phyloP scores from a whole-genome alignment of 306 rosid genomes.

The Astragalus membranaceus region DNA sequence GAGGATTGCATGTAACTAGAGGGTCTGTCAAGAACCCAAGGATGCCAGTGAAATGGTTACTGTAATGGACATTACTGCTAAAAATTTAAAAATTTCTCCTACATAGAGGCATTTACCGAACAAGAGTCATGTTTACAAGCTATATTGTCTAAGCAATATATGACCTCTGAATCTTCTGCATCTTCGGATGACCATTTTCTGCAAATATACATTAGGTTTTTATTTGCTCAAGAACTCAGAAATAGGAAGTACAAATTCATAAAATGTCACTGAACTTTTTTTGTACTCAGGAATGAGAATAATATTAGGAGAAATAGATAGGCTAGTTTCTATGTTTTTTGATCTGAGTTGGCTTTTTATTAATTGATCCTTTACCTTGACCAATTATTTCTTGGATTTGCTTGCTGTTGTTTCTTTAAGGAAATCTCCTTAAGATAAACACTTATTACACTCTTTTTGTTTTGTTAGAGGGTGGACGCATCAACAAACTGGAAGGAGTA shows the following conservation, averaged over 20 bases:
- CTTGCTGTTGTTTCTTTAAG: conserved; percentile 19
- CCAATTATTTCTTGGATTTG: conserved; percentile 12
- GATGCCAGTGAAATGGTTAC: conserved; percentile 24
- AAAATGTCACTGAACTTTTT: neutral
- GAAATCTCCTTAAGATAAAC: conserved; percentile 17
- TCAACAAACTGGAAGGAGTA: conserved; percentile 93
- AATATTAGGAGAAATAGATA: neutral
- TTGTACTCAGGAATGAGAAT: conserved; percentile 8
- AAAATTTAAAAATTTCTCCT: neutral
- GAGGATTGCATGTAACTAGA: conserved; percentile 21
- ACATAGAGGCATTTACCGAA: neutral
- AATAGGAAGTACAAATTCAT: conserved; percentile 9
- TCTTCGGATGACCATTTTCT: conserved; percentile 10
- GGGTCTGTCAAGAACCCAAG: conserved; percentile 7
- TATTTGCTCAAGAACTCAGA: neutral
- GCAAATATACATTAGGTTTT: conserved; percentile 10
- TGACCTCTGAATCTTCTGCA: conserved; percentile 1
- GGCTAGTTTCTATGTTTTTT: conserved; percentile 7
- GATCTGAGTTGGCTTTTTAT: conserved; percentile 10
- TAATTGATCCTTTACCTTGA: conserved; percentile 15
- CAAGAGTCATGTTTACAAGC: neutral
- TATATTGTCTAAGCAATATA: conserved; percentile 1
- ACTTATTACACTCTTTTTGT: conserved; percentile 32
- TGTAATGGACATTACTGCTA: neutral
- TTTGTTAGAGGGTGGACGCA: conserved; percentile 84